These are phyloP conservation scores for Acmispon strigosus DNA, from an alignment of 306 rosid genomes.

Conservation along the genomic window DNA sequence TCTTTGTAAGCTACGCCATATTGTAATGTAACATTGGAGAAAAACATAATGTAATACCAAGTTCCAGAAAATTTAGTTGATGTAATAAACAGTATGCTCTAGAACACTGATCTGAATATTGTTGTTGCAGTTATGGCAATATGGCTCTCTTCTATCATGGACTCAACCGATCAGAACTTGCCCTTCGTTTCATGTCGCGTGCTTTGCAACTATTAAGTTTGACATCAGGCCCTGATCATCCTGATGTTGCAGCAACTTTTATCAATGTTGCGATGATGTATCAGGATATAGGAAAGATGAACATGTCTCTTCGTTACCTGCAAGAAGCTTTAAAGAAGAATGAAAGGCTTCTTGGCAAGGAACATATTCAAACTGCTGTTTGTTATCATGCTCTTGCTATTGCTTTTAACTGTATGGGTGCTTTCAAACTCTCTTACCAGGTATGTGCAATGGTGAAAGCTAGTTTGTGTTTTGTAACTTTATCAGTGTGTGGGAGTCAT, in stretches of 20 bases:
- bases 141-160: conserved; percentile 92
- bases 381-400: conserved; percentile 89
- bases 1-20: neutral
- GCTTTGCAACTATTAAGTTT: conserved; percentile 69
- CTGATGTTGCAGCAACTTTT: conserved; percentile 84
- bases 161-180: conserved; percentile 71
- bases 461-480: neutral
- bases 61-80: neutral
- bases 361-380: conserved; percentile 86
- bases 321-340: conserved; percentile 91
- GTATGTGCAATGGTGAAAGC: conserved; percentile 22
- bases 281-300: conserved; percentile 76
- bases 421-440: conserved; percentile 81
- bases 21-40: neutral
- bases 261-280: conserved; percentile 86
- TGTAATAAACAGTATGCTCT: neutral
- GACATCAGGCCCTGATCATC: conserved; percentile 87
- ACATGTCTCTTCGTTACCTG: conserved; percentile 86
- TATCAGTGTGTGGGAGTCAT: neutral
- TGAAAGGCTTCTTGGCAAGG: conserved; percentile 78
- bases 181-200: conserved; percentile 71
- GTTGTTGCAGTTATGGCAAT: conserved; percentile 66
- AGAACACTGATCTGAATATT: conserved; percentile 1
- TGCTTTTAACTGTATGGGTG: conserved; percentile 78
- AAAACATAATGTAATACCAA: neutral